Base-by-base conservation (phyloP, 257 asterid genomes). In the Mitragyna speciosa region DNA sequence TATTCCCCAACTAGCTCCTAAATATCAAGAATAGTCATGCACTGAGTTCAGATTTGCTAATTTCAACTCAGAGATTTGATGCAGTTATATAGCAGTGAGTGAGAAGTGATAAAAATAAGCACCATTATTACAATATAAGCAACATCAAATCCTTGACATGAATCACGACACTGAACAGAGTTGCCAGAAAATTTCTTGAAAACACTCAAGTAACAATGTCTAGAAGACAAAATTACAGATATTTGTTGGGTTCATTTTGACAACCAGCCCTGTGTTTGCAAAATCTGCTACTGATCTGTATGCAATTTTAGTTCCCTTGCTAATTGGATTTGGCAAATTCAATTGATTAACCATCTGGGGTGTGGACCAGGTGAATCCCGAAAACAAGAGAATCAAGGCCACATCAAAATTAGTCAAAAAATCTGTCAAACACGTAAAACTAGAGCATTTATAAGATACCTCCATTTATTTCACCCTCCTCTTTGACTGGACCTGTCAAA, bases 1-100 rank as follows among this genome's bases (percentile, higher is more conserved):
- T 91, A 94, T 81, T 91, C 97, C 71, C 85, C 88, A 26, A 96
- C 91, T 78, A 96, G 89, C 77, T 91, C 89, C 99, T 96, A 87
- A 31, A 70, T 41, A 58, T 36, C 33, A 74, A 81, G 19, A 36
- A 26, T 10, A 63, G 84, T 76, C 65, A 81, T 12, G 75, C 64
- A 79, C 31, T 80, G 31, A 22, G 77, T 48, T 70, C 85, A 58
- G 48, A 70, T 33, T 45, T 47, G 63, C 14, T 6, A 66, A 66
- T 51, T 33, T 54, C 75, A 41, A 51, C 68, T 63, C 8, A 63
- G 36, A 63, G 8, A 17, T 63, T 28, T 63, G 39, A 63, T 26
- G 68, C 68, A 63, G 28, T 63, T 11, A 63, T 28, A 19, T n/a
- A 28, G 28, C 7, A 33, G 28, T 26, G 36, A 26, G 1, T 63